Evolutionary conservation across 169 alveolate genomes (phyloP).

Genomic region (Cardiosporidium cionae): DNA sequence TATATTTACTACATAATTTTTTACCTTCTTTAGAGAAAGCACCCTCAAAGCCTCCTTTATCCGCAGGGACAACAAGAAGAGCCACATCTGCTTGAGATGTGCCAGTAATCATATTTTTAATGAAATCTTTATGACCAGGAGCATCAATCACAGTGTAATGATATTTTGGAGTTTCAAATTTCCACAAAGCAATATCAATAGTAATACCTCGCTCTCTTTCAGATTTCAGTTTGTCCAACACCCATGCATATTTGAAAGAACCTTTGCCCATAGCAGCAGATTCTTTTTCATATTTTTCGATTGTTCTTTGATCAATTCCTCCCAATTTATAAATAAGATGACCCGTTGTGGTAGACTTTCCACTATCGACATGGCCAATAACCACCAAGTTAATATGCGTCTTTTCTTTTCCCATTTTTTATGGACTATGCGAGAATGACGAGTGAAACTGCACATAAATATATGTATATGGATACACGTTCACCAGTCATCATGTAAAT

Average conservation of each 20-base stretch:
- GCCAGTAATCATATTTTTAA: slow-evolving; percentile 98
- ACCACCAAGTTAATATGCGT: slow-evolving; percentile 87
- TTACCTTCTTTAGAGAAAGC: slow-evolving; percentile 77
- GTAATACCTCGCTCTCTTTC: slow-evolving; percentile 99
- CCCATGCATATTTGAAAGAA: slow-evolving; percentile 97
- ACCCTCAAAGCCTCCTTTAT: slow-evolving; percentile 95
- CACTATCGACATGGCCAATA: slow-evolving; percentile 96
- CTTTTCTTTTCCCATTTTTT: slow-evolving; percentile 59
- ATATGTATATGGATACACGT: too few relatives aligned
- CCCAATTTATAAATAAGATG: slow-evolving; percentile 89
- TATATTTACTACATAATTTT: too few relatives aligned
- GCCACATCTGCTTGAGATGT: slow-evolving; percentile 99
- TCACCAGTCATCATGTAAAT: too few relatives aligned
- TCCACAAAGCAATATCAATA: slow-evolving; percentile 93
- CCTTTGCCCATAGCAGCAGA: slow-evolving; percentile 88
- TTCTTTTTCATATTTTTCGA: slow-evolving; percentile 90
- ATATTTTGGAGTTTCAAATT: slow-evolving; percentile 91
- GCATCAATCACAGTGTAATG: slow-evolving; percentile 98
- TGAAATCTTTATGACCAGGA: slow-evolving; percentile 99
- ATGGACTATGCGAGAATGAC: too few relatives aligned
- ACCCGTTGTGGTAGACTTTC: slow-evolving; percentile 95
- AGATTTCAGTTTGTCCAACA: slow-evolving; percentile 93
- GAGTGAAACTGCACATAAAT: too few relatives aligned
- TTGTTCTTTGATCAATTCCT: slow-evolving; percentile 88
- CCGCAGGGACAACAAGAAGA: slow-evolving; percentile 93